Evolutionary conservation across 768 basidiomycete genomes (phyloP).

Genomic region (Trametes cingulata): DNA sequence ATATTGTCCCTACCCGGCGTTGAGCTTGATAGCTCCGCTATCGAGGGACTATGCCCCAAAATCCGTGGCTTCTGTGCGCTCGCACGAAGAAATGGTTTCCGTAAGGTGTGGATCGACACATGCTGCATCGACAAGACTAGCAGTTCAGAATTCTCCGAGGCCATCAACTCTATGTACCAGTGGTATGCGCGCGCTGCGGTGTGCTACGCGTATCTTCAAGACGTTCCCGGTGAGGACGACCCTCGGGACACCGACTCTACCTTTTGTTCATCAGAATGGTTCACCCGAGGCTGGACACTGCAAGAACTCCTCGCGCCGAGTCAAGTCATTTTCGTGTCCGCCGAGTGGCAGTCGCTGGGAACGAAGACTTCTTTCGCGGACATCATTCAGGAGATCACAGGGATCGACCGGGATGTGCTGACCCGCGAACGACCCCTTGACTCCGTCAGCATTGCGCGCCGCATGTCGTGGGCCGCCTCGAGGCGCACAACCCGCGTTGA

Average conservation of each 20-base stretch:
- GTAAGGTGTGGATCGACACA: slow-evolving; percentile 9
- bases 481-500: background rate
- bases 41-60: background rate
- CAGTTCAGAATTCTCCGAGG: slow-evolving; percentile 13
- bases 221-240: background rate
- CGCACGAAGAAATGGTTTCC: background rate
- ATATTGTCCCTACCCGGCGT: too few relatives aligned
- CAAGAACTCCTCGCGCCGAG: background rate
- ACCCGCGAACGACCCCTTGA: background rate
- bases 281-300: background rate
- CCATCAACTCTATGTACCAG: slow-evolving; percentile 11
- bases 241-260: too few relatives aligned
- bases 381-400: background rate
- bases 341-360: background rate
- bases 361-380: background rate
- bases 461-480: background rate
- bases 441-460: background rate
- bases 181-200: slow-evolving; percentile 4
- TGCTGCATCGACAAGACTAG: slow-evolving; percentile 16
- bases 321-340: background rate
- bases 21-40: background rate
- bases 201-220: slow-evolving; percentile 5
- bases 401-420: too few relatives aligned
- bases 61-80: background rate
- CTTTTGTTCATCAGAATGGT: too few relatives aligned